These are phyloP conservation scores for Sarcomyxa edulis DNA, from an alignment of 768 basidiomycete genomes.

Conservation along the genomic window DNA sequence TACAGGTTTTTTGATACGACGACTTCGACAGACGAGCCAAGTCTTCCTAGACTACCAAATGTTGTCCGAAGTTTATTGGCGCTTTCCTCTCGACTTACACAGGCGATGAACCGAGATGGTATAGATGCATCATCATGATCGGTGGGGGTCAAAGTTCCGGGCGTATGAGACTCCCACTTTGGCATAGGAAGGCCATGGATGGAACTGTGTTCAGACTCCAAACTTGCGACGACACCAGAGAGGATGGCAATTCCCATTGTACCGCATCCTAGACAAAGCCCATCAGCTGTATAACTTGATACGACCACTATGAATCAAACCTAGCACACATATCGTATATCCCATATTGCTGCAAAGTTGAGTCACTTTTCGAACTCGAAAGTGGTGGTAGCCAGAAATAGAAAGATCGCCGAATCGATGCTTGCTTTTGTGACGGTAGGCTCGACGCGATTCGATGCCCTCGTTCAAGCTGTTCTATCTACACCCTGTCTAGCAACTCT, in stretches of 20 bases:
- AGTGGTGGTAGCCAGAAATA: not conserved
- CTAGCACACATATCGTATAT: constrained; percentile 88
- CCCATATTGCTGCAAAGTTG: constrained; percentile 51
- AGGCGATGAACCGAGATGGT: constrained; percentile 80
- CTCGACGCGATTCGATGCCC: constrained; percentile 78
- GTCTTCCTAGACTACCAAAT: constrained; percentile 53
- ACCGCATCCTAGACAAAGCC: constrained; percentile 71
- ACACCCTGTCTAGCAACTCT: constrained; percentile 54
- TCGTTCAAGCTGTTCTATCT: constrained; percentile 59
- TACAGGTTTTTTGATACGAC: constrained; percentile 62
- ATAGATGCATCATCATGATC: constrained; percentile 58
- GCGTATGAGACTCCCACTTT: constrained; percentile 68
- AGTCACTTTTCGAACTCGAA: not conserved
- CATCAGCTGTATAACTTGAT: constrained; percentile 10
- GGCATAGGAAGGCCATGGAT: constrained; percentile 16
- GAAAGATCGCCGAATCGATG: constrained; percentile 21
- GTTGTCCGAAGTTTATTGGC: constrained; percentile 57
- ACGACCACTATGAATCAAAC: constrained; percentile 27
- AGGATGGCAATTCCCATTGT: constrained; percentile 97
- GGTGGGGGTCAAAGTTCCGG: constrained; percentile 71
- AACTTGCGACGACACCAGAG: constrained; percentile 85
- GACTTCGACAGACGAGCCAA: constrained; percentile 69
- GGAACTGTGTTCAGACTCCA: constrained; percentile 42
- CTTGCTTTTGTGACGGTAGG: constrained; percentile 80
- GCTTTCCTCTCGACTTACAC: constrained; percentile 76